A percentile compares a stretch with the other conserved stretches of the same genome.
These are phyloP conservation scores for Prunus fruticosa DNA, from an alignment of 306 rosid genomes.

Conservation along the genomic window DNA sequence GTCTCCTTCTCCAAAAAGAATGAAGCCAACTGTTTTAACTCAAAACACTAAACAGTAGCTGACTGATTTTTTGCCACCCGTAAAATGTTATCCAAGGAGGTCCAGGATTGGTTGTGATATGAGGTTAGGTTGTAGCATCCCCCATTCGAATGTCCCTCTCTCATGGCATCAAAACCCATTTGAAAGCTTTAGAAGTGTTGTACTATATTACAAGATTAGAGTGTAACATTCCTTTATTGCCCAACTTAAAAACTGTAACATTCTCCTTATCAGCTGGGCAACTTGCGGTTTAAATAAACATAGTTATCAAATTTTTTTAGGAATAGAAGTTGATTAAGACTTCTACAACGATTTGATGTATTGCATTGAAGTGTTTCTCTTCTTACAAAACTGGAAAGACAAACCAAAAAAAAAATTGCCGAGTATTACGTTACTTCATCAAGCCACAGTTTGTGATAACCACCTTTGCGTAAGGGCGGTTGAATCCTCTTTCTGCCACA, in stretches of 20 bases:
- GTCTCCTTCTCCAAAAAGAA: slow-evolving; percentile 65
- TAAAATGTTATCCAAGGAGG: background rate
- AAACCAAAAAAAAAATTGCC: background rate
- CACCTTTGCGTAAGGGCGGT: slow-evolving; percentile 74
- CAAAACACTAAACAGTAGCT: slow-evolving; percentile 19
- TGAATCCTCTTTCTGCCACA: slow-evolving; percentile 86
- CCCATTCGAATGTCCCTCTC: background rate
- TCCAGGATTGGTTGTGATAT: background rate
- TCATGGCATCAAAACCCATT: background rate
- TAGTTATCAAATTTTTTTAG: background rate
- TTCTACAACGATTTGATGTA: background rate
- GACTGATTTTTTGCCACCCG: background rate
- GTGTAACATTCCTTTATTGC: background rate
- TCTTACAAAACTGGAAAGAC: slow-evolving; percentile 11
- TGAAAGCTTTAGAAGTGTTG: background rate
- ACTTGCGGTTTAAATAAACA: background rate
- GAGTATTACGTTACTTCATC: slow-evolving; percentile 25
- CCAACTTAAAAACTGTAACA: background rate
- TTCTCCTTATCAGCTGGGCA: background rate
- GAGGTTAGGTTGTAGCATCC: background rate
- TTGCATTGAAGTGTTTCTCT: background rate
- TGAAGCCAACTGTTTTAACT: slow-evolving; percentile 39
- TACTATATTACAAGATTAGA: background rate
- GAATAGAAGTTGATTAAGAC: background rate
- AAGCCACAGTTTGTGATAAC: slow-evolving; percentile 64